Evolutionary conservation across 179 eudicot genomes (phyloP).

Genomic region (Silene coronaria): DNA sequence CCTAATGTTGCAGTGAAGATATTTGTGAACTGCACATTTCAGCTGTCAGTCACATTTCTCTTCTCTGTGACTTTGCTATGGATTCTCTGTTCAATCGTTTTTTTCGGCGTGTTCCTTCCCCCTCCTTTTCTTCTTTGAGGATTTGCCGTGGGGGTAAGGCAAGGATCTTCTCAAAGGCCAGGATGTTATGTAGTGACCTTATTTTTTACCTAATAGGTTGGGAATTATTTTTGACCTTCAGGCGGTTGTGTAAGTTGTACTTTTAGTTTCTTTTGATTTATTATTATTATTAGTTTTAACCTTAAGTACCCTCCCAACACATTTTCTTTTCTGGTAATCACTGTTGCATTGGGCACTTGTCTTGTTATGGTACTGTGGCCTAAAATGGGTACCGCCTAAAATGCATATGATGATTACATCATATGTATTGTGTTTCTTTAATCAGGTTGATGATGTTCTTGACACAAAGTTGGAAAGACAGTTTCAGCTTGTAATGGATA

Average conservation of each 20-base stretch:
- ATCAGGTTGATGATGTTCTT: conserved; percentile 90
- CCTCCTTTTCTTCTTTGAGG: neutral
- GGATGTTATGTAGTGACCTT: neutral
- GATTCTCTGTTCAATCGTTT: neutral
- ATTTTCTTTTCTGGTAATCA: neutral
- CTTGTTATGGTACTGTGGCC: neutral
- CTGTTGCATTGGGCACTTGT: neutral
- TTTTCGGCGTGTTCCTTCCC: neutral
- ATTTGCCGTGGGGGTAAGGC: neutral
- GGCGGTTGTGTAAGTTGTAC: neutral
- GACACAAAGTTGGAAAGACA: conserved; percentile 66
- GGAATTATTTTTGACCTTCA: neutral
- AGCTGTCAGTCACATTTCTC: neutral
- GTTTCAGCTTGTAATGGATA: conserved; percentile 75
- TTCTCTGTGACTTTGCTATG: neutral
- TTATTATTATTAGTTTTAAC: no score
- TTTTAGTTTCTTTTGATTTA: neutral
- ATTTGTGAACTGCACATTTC: neutral
- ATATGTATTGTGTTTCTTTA: conserved; percentile 9
- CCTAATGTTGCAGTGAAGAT: neutral
- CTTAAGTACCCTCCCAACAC: no score
- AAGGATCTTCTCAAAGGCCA: neutral
- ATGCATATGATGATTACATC: neutral
- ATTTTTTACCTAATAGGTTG: neutral
- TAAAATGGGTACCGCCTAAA: neutral